Percentiles rank a stretch among this genome's conserved stretches.
Conservation (phyloP, 2,329 filamentous ascomycete species). For the Penicillium rolfsii region DNA sequence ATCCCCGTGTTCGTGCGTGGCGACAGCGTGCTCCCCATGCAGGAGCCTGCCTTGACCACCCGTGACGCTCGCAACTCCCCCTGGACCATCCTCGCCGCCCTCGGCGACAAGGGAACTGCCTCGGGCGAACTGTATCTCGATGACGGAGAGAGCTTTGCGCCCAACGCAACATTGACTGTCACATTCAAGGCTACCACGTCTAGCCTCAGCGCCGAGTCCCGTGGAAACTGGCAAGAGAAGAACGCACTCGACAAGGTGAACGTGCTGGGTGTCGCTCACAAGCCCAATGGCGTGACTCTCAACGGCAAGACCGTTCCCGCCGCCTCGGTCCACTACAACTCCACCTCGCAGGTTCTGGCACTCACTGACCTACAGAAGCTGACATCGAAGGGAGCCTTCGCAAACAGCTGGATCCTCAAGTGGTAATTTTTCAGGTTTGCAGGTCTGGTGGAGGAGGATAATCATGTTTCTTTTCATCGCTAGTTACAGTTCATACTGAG, state of each 20-base stretch:
- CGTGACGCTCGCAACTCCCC: constrained; percentile 63
- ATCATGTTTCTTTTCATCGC: background rate
- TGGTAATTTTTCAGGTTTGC: constrained; percentile 47
- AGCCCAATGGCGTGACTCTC: constrained; percentile 52
- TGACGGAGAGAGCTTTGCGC: constrained; percentile 70
- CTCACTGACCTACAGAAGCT: constrained; percentile 55
- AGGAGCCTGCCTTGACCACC: constrained; percentile 71
- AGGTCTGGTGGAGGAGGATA: too few species aligned
- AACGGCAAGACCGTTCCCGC: constrained; percentile 53
- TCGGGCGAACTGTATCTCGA: constrained; percentile 70
- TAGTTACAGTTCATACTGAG: background rate
- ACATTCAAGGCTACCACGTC: constrained; percentile 38
- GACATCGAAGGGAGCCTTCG: constrained; percentile 62
- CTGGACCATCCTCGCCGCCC: constrained; percentile 69
- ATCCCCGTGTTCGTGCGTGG: constrained; percentile 74
- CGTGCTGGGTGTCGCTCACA: constrained; percentile 59
- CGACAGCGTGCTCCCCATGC: constrained; percentile 67
- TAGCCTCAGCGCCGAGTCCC: constrained; percentile 52
- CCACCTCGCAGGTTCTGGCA: constrained; percentile 52
- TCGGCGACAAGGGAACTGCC: constrained; percentile 59
- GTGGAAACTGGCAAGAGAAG: constrained; percentile 59
- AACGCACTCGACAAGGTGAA: constrained; percentile 66
- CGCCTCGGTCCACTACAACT: constrained; percentile 54
- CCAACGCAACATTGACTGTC: constrained; percentile 60
- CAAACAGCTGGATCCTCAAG: constrained; percentile 58